These are phyloP conservation scores for Jamesozyma piceae DNA, from an alignment of 805 yeast genomes.

Conservation along the genomic window DNA sequence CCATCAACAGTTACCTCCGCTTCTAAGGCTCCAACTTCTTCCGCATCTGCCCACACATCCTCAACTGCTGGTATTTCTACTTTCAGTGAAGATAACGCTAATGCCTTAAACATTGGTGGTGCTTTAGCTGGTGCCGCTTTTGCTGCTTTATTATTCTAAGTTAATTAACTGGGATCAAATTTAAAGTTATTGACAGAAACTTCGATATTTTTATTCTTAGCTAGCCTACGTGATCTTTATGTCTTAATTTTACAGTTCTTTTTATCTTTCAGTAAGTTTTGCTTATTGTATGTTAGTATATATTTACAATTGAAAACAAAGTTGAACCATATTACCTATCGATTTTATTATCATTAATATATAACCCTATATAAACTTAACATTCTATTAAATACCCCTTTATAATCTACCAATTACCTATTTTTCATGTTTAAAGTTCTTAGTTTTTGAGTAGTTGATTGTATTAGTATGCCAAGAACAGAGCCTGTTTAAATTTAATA, in stretches of 20 bases:
- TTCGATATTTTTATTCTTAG: background rate
- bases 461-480: too few species aligned
- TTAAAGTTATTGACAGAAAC: background rate
- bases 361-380: background rate
- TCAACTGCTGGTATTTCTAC: slow-evolving; percentile 14
- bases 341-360: background rate
- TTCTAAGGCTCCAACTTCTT: slow-evolving; percentile 31
- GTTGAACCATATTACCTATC: background rate
- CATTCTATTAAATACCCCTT: background rate
- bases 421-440: too few species aligned
- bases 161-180: background rate
- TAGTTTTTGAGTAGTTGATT: too few species aligned
- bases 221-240: too few species aligned
- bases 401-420: too few species aligned
- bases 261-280: background rate
- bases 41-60: slow-evolving; percentile 31
- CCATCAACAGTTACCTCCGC: slow-evolving; percentile 9
- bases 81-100: slow-evolving; percentile 32
- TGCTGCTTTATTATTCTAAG: slow-evolving; percentile 23
- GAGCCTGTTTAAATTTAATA: too few species aligned
- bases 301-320: background rate
- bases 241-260: background rate
- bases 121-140: slow-evolving; percentile 22
- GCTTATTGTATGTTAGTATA: background rate
- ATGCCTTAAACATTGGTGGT: slow-evolving; percentile 17